Evolutionary conservation across 352 stramenopile species (phyloP), one percentile per base, ranked within the genome.

Genomic region (Phytophthora cryptogea): DNA sequence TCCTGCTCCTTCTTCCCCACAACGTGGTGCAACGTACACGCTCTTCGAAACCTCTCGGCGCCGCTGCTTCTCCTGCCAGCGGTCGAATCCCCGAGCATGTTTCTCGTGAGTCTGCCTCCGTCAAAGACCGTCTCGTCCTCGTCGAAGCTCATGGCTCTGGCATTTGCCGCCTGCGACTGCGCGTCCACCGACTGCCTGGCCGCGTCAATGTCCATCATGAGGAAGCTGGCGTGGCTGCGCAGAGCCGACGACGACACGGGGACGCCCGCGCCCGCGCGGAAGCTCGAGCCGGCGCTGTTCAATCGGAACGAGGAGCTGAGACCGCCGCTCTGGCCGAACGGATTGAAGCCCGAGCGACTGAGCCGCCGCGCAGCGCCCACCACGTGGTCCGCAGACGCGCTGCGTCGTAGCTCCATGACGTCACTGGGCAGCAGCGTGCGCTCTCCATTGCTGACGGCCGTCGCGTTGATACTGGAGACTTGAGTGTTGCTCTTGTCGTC

Each of bases 161-260:
- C 27, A 43, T 23, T 42, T n/a, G 58, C 49, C 8, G 56, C 43
- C 36, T 56, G 54, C 10, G 41, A 20, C 1, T 58, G 59, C 11
- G 45, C 35, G 40, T 81, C 70, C 20, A 81, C 57, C 2, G 74
- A 77, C 57, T 70, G 69, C 14, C 72, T 63, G 5, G 74, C 65
- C 27, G 72, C 44, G 45, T 84, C 74, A 14, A 85, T 77, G 33
- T 85, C 77, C 63, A 74, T 80, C 74, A 83, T 80, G 3, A 85
- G 49, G 35, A 83, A 74, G 50, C 67, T 84, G 5, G 73, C 68
- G 33, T 73, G 62, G 49, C 66, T 74, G 27, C 62, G 77, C 33
- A 70, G 59, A 42, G 44, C 63, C 4, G 67, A 74, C 2, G 70
- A 66, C 9, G 70, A 65, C 17, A 67, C 70, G 10, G 59, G 66